Base-by-base conservation (phyloP, 1,284 basidiomycete species). In the Exobasidium cylindrosporum region DNA sequence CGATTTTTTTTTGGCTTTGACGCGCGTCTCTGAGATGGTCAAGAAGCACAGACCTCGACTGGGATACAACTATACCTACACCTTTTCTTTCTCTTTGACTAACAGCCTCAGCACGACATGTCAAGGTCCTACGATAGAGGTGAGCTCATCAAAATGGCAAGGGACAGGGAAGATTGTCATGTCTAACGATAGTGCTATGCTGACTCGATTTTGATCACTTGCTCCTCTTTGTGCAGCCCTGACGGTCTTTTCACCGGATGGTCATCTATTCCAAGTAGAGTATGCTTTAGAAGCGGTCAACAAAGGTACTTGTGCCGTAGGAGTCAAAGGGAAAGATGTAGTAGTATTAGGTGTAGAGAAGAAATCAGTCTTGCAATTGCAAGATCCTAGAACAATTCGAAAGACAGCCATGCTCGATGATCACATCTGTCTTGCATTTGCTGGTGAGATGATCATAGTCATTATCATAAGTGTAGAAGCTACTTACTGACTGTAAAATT, bases 341-440 rank as follows among this genome's bases (percentile, higher is more conserved):
- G 96, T 97, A 3, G 92, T 98, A 3, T 85, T 99, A 28, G 96
- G 95, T 58, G 96, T 98, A 23, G 96, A 99, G 85, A 98, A 98
- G 88, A 98, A 97, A 83, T 93, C 91, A 0, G 88, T 97, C 17
- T 84, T 97, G 28, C 96, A 99, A 82, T 86, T 99, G 6, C 96
- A 99, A 84, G 96, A 99, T 83, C 91, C 96, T 10, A 86, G 96
- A 60, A 98, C 96, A 1, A 93, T 98, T 17, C 86, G 95, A 63
- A 99, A 99, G 82, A 95, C 97, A 13, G 96, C 92, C 65, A 95
- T 97, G 92, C 84, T 99, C 47, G 96, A 99, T 78, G 95, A 98
- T 79, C 96, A 99, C 80, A 84, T 99, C 65, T 97, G 93, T 80
- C 85, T 98, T 57, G 96, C 95, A 17, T 99, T 98, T 83, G 93